These are phyloP conservation scores for Cochlearia excelsa DNA, from an alignment of 345 rosid species.

Conservation along the genomic window DNA sequence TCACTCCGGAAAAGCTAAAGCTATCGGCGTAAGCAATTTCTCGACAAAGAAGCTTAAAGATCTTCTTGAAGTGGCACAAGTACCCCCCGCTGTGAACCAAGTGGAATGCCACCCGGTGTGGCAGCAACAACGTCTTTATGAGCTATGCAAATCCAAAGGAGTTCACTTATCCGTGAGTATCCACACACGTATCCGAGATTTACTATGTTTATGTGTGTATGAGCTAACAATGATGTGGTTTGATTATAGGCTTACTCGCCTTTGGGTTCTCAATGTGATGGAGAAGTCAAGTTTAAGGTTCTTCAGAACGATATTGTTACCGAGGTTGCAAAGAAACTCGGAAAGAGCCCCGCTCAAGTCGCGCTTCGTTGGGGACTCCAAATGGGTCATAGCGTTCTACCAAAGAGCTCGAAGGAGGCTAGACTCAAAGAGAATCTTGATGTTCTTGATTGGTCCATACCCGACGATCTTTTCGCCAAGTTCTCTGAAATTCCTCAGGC, in stretches of 20 bases:
- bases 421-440: slow-evolving; percentile 47
- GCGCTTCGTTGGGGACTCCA: slow-evolving; percentile 70
- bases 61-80: slow-evolving; percentile 44
- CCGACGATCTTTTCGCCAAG: slow-evolving; percentile 39
- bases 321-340: slow-evolving; percentile 49
- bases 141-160: slow-evolving; percentile 55
- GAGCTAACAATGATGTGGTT: not conserved
- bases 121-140: slow-evolving; percentile 56
- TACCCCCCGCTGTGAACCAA: slow-evolving; percentile 53
- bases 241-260: slow-evolving; percentile 58
- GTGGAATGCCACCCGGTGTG: slow-evolving; percentile 63
- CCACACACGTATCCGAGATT: slow-evolving; percentile 9
- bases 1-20: slow-evolving; percentile 57
- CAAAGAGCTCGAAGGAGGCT: slow-evolving; percentile 53
- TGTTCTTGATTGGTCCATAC: slow-evolving; percentile 48
- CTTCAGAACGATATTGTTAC: slow-evolving; percentile 40
- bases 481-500: slow-evolving; percentile 58
- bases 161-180: slow-evolving; percentile 56
- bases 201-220: slow-evolving; percentile 3
- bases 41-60: slow-evolving; percentile 47
- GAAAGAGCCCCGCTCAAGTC: slow-evolving; percentile 56
- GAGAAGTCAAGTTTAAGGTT: slow-evolving; percentile 37
- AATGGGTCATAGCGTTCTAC: slow-evolving; percentile 58
- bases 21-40: slow-evolving; percentile 66
- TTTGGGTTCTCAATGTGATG: slow-evolving; percentile 50